These are phyloP conservation scores for Apiotrichum mycotoxinovorans DNA, from an alignment of 1,284 basidiomycete genomes.

Conservation along the genomic window DNA sequence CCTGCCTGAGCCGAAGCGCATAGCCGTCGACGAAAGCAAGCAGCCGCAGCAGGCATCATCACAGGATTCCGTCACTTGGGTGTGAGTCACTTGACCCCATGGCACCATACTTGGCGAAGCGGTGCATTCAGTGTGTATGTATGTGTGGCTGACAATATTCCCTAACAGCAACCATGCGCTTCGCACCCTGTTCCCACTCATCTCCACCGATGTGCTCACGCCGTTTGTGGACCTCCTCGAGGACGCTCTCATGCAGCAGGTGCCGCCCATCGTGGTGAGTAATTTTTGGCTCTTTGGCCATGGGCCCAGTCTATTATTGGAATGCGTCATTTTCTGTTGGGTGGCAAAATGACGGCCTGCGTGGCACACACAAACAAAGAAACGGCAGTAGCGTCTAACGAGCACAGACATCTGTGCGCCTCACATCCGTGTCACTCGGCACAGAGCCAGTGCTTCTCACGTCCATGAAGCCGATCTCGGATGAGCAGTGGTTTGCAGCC, in stretches of 20 bases:
- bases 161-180: slow-evolving; percentile 41
- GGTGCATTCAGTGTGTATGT: background rate
- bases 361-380: background rate
- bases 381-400: background rate
- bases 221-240: slow-evolving; percentile 51
- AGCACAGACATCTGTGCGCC: slow-evolving; percentile 43
- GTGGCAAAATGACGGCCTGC: too few relatives aligned
- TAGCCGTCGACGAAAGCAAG: background rate
- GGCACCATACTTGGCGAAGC: too few relatives aligned
- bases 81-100: too few relatives aligned
- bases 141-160: slow-evolving; percentile 1
- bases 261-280: slow-evolving; percentile 46
- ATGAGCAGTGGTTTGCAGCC: slow-evolving; percentile 48
- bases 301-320: too few relatives aligned
- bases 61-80: slow-evolving; percentile 14
- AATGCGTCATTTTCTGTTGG: too few relatives aligned
- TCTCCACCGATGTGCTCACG: slow-evolving; percentile 48
- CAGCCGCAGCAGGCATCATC: slow-evolving; percentile 10
- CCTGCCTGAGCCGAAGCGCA: background rate
- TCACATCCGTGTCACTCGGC: slow-evolving; percentile 42
- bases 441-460: slow-evolving; percentile 44
- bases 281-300: background rate
- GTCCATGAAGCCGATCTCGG: slow-evolving; percentile 40
- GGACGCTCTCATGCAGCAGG: slow-evolving; percentile 47
- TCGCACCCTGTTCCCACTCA: slow-evolving; percentile 45